Base-by-base conservation (phyloP, 1,284 basidiomycete genomes). In the Volvariella volvacea region DNA sequence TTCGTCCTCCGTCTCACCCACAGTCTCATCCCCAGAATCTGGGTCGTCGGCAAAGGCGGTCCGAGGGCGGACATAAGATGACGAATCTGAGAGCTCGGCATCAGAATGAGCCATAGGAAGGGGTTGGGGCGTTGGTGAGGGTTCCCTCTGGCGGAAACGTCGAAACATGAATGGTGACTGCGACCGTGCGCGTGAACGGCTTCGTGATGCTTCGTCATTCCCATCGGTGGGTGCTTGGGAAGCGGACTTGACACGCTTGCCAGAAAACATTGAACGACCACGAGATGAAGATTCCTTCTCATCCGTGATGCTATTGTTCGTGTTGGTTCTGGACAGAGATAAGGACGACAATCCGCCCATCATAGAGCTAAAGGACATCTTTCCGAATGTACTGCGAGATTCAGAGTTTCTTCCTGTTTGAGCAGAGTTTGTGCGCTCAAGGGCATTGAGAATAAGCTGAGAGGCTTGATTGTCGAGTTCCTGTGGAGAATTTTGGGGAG, bases 111-210 rank as follows among this genome's bases (percentile, higher is more conserved):
- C 73, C 41, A 82, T 76, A 16, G 80, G 79, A 45, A 92, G 73
- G 1, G 88, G 80, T 38, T 79, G 74, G 15, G 88, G 82, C 9
- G 77, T 73, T 0, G 88, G 87, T 12, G 83, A 86, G 3, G 73
- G 60, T 22, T 88, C 85, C 44, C 84, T 77, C 8, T 67, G 64
- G 47, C 80, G 74, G 46, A 73, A 70, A 22, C 80, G 70, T 28
- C 82, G 74, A 48, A 86, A 73, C 39, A 64, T 67, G 56, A 88
- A 88, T 14, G 85, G 85, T 0, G 85, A 88, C 49, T 78, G 73
- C 25, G 82, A 86, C 32, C 85, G 80, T 9, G 81, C 70, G 46
- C 80, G 80, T 17, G 69, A 65, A 48, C 64, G 63, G 53, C 67
- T 70, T 41, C 68, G 64, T 2, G 62, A 65, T 28, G 25, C 12